Evolutionary conservation across 1,284 basidiomycete species (phyloP), one percentile per base, ranked within the genome.

Genomic region (Sporisorium scitamineum): DNA sequence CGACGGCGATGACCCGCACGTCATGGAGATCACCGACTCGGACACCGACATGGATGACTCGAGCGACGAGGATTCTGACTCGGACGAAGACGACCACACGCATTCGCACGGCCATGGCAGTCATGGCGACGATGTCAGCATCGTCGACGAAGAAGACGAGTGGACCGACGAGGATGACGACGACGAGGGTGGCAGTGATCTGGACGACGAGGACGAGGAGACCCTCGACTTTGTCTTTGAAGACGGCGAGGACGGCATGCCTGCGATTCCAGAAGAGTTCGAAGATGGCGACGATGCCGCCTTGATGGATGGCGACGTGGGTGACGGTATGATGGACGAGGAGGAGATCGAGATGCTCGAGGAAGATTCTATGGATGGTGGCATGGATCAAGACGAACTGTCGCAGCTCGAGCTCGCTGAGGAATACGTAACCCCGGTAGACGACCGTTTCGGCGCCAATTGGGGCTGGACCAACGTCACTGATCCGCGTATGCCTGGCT

Each of bases 141-240:
- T 78, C 34, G 89, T 89, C n/a, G 89, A 86, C 20, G 88, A 86
- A 29, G 72, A 75, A 24, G 85, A 85, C 34, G 86, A 83, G 44
- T 65, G 73, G 69, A 71, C 80, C 57, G 82, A 82, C 39, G 79
- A 77, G 34, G 80, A 79, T 41, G 71, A 68, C 39, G 68, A 72
- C 9, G 65, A 69, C 22, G 78, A 74, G 2, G 70, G 71, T 10
- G 75, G 61, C 24, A 68, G 59, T 13, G 62, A 76, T 24, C 69
- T 76, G 29, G 73, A 89, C 50, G 79, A 84, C 58, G 85, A 84
- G 8, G 80, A 92, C 65, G 89, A 91, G 84, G 89, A 90, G 34
- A 92, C 53, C 81, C 86, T 59, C 5, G 88, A 77, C 68, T 72
- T 78, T 55, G 66, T 79, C 44, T 61, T 72, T 29, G 73, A 74